Percentiles rank a stretch among this genome's conserved stretches.
Evolutionary conservation across 2,329 filamentous ascomycete genomes (phyloP).

Genomic region (Cordyceps sp.): DNA sequence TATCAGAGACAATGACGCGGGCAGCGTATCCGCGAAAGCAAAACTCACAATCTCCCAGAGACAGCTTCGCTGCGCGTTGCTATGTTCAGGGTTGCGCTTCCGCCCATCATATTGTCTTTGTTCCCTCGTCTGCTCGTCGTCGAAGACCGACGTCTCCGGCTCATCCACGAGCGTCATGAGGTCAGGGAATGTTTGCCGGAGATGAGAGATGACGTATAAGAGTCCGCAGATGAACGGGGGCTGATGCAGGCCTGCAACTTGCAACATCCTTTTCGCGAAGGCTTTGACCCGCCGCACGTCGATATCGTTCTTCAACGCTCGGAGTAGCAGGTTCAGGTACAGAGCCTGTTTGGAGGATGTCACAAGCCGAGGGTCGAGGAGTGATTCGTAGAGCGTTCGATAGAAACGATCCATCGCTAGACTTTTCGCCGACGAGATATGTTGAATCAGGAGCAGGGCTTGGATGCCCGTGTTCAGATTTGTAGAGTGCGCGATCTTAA

Average conservation of each 20-base stretch:
- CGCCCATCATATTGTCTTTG: constrained; percentile 57
- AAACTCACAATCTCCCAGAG: constrained; percentile 70
- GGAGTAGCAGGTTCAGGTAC: constrained; percentile 83
- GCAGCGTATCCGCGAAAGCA: no score
- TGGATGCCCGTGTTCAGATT: constrained; percentile 99
- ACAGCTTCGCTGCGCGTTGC: constrained; percentile 83
- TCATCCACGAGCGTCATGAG: constrained; percentile 65
- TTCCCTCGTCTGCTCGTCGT: constrained; percentile 41
- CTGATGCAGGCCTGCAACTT: constrained; percentile 76
- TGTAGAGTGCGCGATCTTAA: constrained; percentile 88
- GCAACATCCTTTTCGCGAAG: constrained; percentile 84
- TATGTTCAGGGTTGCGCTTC: constrained; percentile 82
- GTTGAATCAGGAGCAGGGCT: constrained; percentile 86
- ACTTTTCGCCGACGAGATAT: constrained; percentile 67
- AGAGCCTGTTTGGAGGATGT: constrained; percentile 89
- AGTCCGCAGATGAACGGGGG: constrained; percentile 85
- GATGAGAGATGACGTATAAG: constrained; percentile 74
- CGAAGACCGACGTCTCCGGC: constrained; percentile 51
- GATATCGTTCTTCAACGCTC: constrained; percentile 76
- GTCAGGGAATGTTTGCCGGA: constrained; percentile 65
- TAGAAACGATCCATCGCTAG: constrained; percentile 84
- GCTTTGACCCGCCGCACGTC: constrained; percentile 86
- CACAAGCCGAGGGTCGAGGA: constrained; percentile 75
- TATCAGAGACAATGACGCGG: background rate
- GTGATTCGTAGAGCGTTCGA: constrained; percentile 83